These are phyloP conservation scores for Moesziomyces sp. DNA, from an alignment of 1,284 basidiomycete species.

Conservation along the genomic window DNA sequence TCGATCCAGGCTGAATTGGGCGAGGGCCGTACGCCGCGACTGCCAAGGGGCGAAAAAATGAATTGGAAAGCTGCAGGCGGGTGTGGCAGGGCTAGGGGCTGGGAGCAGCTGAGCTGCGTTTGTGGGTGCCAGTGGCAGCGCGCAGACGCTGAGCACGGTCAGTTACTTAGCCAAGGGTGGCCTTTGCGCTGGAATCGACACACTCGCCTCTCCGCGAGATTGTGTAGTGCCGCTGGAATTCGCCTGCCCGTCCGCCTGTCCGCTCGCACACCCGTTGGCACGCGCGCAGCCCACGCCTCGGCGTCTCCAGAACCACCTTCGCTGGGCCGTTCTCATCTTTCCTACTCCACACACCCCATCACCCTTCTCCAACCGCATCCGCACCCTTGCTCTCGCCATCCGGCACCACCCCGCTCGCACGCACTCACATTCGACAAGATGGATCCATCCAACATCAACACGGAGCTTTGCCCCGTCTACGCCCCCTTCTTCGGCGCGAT, in stretches of 20 bases:
- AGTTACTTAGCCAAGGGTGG: slow-evolving; percentile 30
- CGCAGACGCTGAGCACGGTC: too few species aligned
- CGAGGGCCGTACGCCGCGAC: too few species aligned
- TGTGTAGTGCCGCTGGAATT: slow-evolving; percentile 5
- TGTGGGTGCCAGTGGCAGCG: neutral
- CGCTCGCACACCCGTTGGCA: neutral
- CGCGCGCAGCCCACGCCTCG: slow-evolving; percentile 13
- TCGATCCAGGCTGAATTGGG: slow-evolving; percentile 18
- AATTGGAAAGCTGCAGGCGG: neutral
- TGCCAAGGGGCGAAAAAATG: neutral
- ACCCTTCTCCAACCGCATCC: slow-evolving; percentile 11
- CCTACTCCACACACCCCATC: slow-evolving; percentile 13
- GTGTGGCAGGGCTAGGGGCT: neutral
- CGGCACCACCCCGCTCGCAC: neutral
- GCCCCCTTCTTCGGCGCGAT: slow-evolving; percentile 97
- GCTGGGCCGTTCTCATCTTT: slow-evolving; percentile 5
- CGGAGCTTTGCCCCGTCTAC: slow-evolving; percentile 67
- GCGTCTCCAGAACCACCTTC: slow-evolving; percentile 1
- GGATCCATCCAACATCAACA: slow-evolving; percentile 59
- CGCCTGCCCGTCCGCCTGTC: neutral
- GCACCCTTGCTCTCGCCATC: slow-evolving; percentile 2
- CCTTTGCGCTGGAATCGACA: slow-evolving; percentile 23
- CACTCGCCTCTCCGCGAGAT: neutral
- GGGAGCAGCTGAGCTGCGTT: neutral
- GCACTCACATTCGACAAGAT: slow-evolving; percentile 32